Evolutionary conservation across 1,139 yeast genomes (phyloP), one percentile per base, ranked within the genome.

Genomic region (Trichomonascaceae sp.): DNA sequence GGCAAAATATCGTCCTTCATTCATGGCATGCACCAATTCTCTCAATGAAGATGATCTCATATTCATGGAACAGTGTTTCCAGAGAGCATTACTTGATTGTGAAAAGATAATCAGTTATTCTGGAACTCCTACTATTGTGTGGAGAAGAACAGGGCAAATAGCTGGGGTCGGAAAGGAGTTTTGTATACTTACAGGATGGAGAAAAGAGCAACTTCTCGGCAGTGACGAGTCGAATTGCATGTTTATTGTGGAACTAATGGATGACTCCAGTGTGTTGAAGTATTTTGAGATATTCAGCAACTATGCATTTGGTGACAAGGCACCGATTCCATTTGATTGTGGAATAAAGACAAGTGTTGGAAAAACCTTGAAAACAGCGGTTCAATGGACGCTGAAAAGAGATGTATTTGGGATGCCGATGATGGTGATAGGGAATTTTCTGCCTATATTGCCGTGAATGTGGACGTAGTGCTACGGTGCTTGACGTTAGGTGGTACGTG

Each of bases 51-150:
- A 88, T 51, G 99, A 93, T 67, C 75, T 91, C 66, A 87, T 91
- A 6, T 93, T 93, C 65, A 90, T 93, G 88, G 99, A 93, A 65
- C 95, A 91, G 71, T 88, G 96, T 63, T 91, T 91, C 72, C 98
- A 93, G 68, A 73, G 99, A 50, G 90, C 98, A 0, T 72, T 93
- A 49, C 72, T 91, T 49, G 96, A 95, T 58, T 93, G 90, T 68
- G 95, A 89, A 61, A 87, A 84, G 67, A 87, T 87, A 66, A 86
- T 93, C 45, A 77, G 83, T 18, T 82, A 86, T 22, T 84, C 91
- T 47, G 97, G 97, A 0, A 91, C 98, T 0, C 98, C 98, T 0
- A 90, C 97, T 0, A 81, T 91, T 27, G 93, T 90, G 5, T 93
- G 98, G 98, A 76, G 99, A 60, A 77, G 98, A 55, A 90, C 96